Evolutionary conservation across 371 early-diverging fungal species (phyloP), one percentile per base, ranked within the genome.

Genomic region (Cokeromyces recurvatus): DNA sequence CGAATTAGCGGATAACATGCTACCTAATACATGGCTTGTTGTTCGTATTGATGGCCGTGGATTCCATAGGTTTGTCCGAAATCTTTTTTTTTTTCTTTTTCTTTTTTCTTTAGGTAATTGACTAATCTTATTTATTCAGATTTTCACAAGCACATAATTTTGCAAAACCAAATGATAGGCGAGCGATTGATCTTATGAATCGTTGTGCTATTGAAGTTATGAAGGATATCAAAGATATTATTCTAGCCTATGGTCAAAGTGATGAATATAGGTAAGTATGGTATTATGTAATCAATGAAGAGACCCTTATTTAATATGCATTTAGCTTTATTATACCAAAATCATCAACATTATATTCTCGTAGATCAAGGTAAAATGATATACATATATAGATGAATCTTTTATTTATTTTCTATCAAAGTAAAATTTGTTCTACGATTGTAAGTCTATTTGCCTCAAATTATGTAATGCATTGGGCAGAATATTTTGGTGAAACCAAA

Each of bases 31-130:
- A 32, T 95, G 79, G 76, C 66, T 96, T 21, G 92, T 94, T 20
- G 91, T 96, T 29, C 86, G 97, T 39, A 74, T 97, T 32, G 98
- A 97, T 55, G 98, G 98, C 8, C 88, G 91, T 57, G 84, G 87
- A 31, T 97, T 97, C 66, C 92, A 93, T 64, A 78, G n/a, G n/a
- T n/a, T n/a, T n/a, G n/a, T n/a, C n/a, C n/a, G n/a, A n/a, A n/a
- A n/a, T n/a, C n/a, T n/a, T 78, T 85, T 84, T n/a, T n/a, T n/a
- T n/a, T n/a, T n/a, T n/a, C n/a, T n/a, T n/a, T n/a, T n/a, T n/a
- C n/a, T n/a, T n/a, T n/a, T n/a, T n/a, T n/a, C 29, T 7, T 27
- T 27, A 27, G 5, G 29, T 27, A 7, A 27, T 27, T 7, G 29
- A 27, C 29, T 27, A 27, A 27, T 11, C 7, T 7, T 27, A 5